Conservation (phyloP, 2,329 filamentous ascomycete genomes). For the Trichophaea hybrida region DNA sequence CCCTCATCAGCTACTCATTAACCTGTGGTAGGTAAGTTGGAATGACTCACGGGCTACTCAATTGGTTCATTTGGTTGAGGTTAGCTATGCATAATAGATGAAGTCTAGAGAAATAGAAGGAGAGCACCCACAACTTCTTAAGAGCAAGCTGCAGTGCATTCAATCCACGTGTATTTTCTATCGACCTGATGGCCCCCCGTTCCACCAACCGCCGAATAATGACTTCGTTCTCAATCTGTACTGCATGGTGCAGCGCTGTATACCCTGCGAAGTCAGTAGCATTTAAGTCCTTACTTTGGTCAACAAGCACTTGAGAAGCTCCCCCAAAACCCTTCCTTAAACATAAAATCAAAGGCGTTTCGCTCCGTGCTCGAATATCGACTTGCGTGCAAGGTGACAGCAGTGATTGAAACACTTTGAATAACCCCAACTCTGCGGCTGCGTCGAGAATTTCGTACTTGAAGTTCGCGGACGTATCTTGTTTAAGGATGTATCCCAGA, state of each 20-base stretch:
- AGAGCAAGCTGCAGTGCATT: background rate
- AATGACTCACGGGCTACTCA: too few species aligned
- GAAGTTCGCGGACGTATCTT: background rate
- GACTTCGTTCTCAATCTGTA: background rate
- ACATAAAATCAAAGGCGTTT: background rate
- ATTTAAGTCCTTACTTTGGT: background rate
- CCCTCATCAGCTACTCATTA: too few species aligned
- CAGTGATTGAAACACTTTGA: background rate
- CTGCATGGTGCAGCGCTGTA: conserved; percentile 23
- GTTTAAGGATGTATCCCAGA: background rate
- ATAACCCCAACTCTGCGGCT: background rate
- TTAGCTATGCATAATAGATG: too few species aligned
- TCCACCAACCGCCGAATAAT: background rate
- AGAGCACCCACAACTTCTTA: background rate
- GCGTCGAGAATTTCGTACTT: background rate
- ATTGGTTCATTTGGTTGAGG: too few species aligned
- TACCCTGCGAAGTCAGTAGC: background rate
- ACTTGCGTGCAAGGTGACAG: background rate
- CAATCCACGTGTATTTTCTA: background rate
- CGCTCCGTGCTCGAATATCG: background rate
- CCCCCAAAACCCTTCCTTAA: background rate
- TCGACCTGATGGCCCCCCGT: background rate
- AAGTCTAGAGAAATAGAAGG: too few species aligned
- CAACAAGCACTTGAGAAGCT: background rate
- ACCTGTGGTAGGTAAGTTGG: too few species aligned